Base-by-base conservation (phyloP, 2,329 filamentous ascomycete species). In the Hymenoscyphus linearis region DNA sequence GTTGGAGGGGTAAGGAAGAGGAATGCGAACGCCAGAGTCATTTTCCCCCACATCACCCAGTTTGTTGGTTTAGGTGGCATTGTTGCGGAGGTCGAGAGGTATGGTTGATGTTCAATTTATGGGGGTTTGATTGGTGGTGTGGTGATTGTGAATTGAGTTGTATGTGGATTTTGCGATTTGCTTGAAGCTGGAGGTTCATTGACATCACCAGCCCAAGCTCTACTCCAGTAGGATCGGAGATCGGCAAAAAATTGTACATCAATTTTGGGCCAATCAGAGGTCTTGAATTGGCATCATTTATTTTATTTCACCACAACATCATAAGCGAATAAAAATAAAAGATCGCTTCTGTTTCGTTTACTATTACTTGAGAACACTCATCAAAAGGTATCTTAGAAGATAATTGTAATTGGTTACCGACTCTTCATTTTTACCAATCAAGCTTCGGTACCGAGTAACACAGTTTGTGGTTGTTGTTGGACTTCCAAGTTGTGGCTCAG, bases 31-130 rank as follows among this genome's bases (percentile, higher is more conserved):
- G 80, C 84, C 58, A 79, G 77, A 4, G 87, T 68, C 83, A 93
- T 90, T 78, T 95, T 95, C 64, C 84, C 74, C 78, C 80, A 86
- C 63, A 84, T 75, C 65, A 75, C 76, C 78, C 84, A 84, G 61
- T 83, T 85, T 57, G 76, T 73, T 27, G 79, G 74, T 68, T 78
- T 83, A 63, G 78, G 78, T 55, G 77, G 71, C 76, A 78, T 77
- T 55, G 27, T 70, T 56, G 54, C 34, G 16, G 18, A 56, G 14
- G 36, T 22, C 4, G n/a, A 6, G 16, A n/a, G 18, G 16, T 18
- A 26, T 3, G 16, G n/a, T 44, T 7, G 37, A n/a, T n/a, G 13
- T 2, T n/a, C n/a, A n/a, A n/a, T n/a, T n/a, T n/a, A n/a, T n/a
- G n/a, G n/a, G n/a, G n/a, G n/a, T n/a, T n/a, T 40, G 37, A 40